Evolutionary conservation across 495 filamentous ascomycete species (phyloP), one percentile per base, ranked within the genome.

Genomic region (Aspergillus sclerotioniger): DNA sequence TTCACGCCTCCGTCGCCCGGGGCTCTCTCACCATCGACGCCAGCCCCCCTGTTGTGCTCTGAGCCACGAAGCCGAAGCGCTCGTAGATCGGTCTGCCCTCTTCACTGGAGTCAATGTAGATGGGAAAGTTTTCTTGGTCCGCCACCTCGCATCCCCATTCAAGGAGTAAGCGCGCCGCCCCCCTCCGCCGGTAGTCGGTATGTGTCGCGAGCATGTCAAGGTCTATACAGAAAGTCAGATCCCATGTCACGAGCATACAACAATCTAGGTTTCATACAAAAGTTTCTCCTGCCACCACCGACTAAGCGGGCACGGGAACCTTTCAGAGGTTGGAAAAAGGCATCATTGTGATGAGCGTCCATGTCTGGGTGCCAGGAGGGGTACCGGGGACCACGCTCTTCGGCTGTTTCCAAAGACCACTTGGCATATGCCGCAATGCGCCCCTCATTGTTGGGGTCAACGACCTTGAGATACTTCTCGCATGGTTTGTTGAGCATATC

Each of bases 151-250:
- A 76, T 3, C 80, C 81, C 80, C 81, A 85, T 16, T 65, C 35
- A 5, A 82, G 67, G 1, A 84, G 73, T 61, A 77, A 72, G 2
- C 69, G 67, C 8, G 77, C 82, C 1, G 82, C 82, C 3, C 82
- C 82, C 25, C 72, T 66, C 15, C 72, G 59, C 55, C 76, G 72
- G 51, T 77, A 78, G 20, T 75, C 71, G 5, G 79, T 81, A 50
- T 80, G 74, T 17, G 77, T 79, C 12, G 75, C 70, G 8, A 86
- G 62, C 49, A 79, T 74, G 59, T 81, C 74, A 33, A 85, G 76
- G 47, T 72, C 71, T 76, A 10, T n/a, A 15, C 25, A 5, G 5
- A 25, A 25, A 5, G 25, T 25, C 25, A 25, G 25, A 25, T 25
- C 2, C 25, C 25, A 25, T 2, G 5, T 25, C 25, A 5, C 5